Evolutionary conservation across 129 eudicot species (phyloP), one percentile per base, ranked within the genome.

Genomic region (Ambrosia trifida): DNA sequence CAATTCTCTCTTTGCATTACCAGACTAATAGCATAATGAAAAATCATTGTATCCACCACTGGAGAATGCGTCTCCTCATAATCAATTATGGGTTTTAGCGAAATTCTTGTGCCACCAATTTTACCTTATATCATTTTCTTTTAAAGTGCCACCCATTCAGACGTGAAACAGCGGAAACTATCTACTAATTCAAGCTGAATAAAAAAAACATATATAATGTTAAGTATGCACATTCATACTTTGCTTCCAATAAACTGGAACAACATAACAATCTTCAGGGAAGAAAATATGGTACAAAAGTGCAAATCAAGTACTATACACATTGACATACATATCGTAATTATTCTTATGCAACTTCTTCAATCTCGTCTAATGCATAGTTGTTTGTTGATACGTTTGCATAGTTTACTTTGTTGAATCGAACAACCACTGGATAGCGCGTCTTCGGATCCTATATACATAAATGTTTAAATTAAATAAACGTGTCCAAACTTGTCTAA

Each of bases 301-400:
- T 31, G 14, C 72, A 67, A 47, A 67, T 67, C 58, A 67, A 67
- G 59, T 47, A 67, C 72, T 67, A 67, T 67, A 67, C 72, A 67
- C 72, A 46, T 67, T 43, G 33, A n/a, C 72, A 46, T 67, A 46
- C 16, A n/a, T 54, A 67, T 28, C 35, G 33, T 56, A 32, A 31
- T 49, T 31, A 50, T 32, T 10, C 71, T 80, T 46, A 79, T 61
- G 30, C 14, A 19, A 81, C 74, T 82, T 64, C 78, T 84, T 78
- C 74, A 13, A 81, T 70, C 76, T 84, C 89, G 43, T 84, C 89
- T 58, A 74, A 40, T 66, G 85, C 89, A 49, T 85, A 85, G 74
- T 85, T 85, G 74, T 85, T 85, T 63, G 90, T 85, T 0, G 90
- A 85, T 64, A 85, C 78, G 46, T 82, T 85, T 4, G 90, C 86